Percentiles rank a stretch among this genome's conserved stretches.
Conservation (phyloP, 768 basidiomycete species). For the Mycena pura region DNA sequence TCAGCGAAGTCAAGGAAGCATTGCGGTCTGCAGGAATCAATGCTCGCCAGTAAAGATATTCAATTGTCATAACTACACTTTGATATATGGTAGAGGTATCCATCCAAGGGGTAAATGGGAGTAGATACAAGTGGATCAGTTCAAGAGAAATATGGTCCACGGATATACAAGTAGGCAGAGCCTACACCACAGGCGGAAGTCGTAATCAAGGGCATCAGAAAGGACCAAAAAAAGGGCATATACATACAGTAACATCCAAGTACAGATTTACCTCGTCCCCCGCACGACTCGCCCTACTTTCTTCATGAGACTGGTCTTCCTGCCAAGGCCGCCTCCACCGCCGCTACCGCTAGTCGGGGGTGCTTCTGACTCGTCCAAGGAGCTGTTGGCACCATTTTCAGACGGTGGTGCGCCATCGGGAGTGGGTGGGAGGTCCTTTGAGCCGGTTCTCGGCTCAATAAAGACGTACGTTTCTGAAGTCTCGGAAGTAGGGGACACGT, state of each 20-base stretch:
- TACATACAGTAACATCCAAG: conserved; percentile 21
- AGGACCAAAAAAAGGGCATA: conserved; percentile 19
- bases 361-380: conserved; percentile 53
- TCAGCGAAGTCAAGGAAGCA: conserved; percentile 77
- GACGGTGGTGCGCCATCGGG: conserved; percentile 43
- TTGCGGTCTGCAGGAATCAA: conserved; percentile 57
- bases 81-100: conserved; percentile 35
- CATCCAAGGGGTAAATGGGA: conserved; percentile 23
- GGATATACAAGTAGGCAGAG: conserved; percentile 28
- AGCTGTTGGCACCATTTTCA: conserved; percentile 44
- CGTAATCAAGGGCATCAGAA: conserved; percentile 27
- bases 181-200: conserved; percentile 25
- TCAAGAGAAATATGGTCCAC: conserved; percentile 22
- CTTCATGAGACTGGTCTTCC: conserved; percentile 82
- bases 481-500: conserved; percentile 37
- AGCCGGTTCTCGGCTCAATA: conserved; percentile 59
- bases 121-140: conserved; percentile 23
- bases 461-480: conserved; percentile 68
- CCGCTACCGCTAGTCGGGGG: conserved; percentile 42
- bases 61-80: conserved; percentile 30
- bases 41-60: conserved; percentile 41
- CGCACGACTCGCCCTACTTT: conserved; percentile 79
- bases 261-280: conserved; percentile 47
- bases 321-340: conserved; percentile 59
- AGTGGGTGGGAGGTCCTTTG: conserved; percentile 65